Evolutionary conservation across 1,284 basidiomycete species (phyloP).

Genomic region (Pseudozyma hubeiensis): DNA sequence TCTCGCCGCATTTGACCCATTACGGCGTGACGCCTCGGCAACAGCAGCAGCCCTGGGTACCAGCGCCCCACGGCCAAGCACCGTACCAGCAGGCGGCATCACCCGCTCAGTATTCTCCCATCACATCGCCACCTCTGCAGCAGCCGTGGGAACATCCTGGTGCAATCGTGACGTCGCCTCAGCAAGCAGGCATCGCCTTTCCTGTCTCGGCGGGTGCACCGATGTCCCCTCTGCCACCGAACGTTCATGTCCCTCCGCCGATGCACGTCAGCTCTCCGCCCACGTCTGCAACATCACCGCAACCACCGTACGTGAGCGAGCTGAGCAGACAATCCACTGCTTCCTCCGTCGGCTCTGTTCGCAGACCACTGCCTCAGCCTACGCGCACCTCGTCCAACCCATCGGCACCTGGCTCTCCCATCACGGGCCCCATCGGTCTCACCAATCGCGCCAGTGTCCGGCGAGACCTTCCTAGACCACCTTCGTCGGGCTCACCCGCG

Average conservation of each 20-base stretch:
- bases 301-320: conserved; percentile 22
- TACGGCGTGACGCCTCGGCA: conserved; percentile 16
- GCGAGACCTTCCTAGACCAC: conserved; percentile 40
- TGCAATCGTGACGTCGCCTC: conserved; percentile 7
- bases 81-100: conserved; percentile 9
- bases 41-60: conserved; percentile 23
- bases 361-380: conserved; percentile 44
- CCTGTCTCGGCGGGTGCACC: conserved; percentile 9
- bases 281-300: conserved; percentile 10
- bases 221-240: conserved; percentile 3
- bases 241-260: conserved; percentile 13
- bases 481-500: conserved; percentile 29
- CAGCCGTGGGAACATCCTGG: conserved; percentile 23
- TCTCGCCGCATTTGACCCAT: not conserved
- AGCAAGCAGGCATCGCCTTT: conserved; percentile 12
- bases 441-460: conserved; percentile 36
- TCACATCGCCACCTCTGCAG: conserved; percentile 6
- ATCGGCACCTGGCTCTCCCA: conserved; percentile 35
- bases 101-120: conserved; percentile 3
- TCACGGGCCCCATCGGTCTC: conserved; percentile 13
- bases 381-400: conserved; percentile 45
- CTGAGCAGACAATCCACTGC: conserved; percentile 45
- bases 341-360: conserved; percentile 41
- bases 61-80: conserved; percentile 19
- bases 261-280: conserved; percentile 22